Evolutionary conservation across 371 early-diverging fungal genomes (phyloP), one percentile per base, ranked within the genome.

Genomic region (Mortierella polycephala): DNA sequence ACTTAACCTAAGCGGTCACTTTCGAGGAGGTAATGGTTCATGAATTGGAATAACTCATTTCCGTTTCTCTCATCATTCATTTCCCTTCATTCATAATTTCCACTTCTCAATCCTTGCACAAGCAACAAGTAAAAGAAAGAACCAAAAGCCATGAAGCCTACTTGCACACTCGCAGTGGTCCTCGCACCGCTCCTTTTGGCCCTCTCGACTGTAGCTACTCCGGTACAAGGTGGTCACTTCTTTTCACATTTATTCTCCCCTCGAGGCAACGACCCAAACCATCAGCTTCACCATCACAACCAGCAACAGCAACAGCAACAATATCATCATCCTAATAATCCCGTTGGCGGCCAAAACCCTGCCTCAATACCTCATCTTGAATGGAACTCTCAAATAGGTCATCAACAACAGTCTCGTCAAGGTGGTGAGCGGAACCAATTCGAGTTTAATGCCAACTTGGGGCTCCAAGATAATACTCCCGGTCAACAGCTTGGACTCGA

Each of bases 311-410:
- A 12, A 11, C 47, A 47, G 47, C 20, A 5, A 9, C 20, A 5
- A 9, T 16, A 21, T 23, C n/a, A 61, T 46, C 44, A 30, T 42
- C 50, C n/a, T 5, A 30, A 30, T 30, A 30, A 30, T 30, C 39
- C 53, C 57, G 51, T 37, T 49, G n/a, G n/a, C 41, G 13, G n/a
- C 20, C 46, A 16, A 14, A 40, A 55, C 16, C 39, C 54, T 20
- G 37, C 9, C n/a, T 23, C 54, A 5, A 64, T 61, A 23, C 60
- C 69, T 21, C 64, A 64, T 44, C 69, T 74, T 20, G 75, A 74
- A 47, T 74, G 75, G 75, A 74, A 74, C 62, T 69, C 75, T 37
- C 69, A 74, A 74, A 45, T 69, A 68, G 74, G 74, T 45, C 20
- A 64, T 1, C 46, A 50, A 5, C 58, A 49, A 4, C 60, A 58